phyloP scores from a whole-genome alignment of 208 protist genomes.

The Porcisia deanei region DNA sequence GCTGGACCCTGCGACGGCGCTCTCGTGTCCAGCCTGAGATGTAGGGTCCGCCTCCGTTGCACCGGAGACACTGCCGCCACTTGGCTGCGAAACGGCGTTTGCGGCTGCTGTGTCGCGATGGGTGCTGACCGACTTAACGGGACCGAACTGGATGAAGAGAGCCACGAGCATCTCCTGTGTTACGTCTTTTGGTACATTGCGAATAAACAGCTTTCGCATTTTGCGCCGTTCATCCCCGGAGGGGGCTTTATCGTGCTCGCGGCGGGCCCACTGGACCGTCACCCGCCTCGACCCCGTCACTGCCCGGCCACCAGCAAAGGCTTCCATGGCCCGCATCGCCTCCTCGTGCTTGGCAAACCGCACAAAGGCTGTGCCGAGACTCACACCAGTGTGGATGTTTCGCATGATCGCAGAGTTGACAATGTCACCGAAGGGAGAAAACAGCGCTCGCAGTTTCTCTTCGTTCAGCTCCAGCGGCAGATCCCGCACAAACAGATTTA shows the following conservation, averaged over 20 bases:
- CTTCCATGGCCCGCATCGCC: slow-evolving; percentile 33
- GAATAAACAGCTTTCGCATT: slow-evolving; percentile 85
- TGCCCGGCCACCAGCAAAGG: slow-evolving; percentile 14
- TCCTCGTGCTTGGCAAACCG: slow-evolving; percentile 52
- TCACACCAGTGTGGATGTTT: slow-evolving; percentile 78
- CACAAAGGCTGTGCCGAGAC: slow-evolving; percentile 78
- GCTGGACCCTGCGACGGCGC: slow-evolving; percentile 2
- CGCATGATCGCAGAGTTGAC: slow-evolving; percentile 67
- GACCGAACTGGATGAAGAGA: slow-evolving; percentile 54
- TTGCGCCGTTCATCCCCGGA: slow-evolving; percentile 51
- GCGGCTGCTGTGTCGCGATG: slow-evolving; percentile 66
- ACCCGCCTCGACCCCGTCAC: slow-evolving; percentile 25
- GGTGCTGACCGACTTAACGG: slow-evolving; percentile 49
- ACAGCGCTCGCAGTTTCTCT: slow-evolving; percentile 44
- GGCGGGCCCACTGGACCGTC: slow-evolving; percentile 68
- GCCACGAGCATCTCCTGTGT: slow-evolving; percentile 37
- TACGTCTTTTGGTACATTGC: slow-evolving; percentile 75
- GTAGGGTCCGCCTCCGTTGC: not conserved
- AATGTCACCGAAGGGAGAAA: slow-evolving; percentile 57
- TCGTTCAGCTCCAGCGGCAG: slow-evolving; percentile 50
- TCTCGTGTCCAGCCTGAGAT: not conserved
- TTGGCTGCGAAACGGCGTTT: slow-evolving; percentile 19
- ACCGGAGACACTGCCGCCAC: not conserved
- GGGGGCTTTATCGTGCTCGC: slow-evolving; percentile 71
- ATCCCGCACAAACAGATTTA: slow-evolving; percentile 66